Base-by-base conservation (phyloP, 176 grass and related monocot species). In the Eleusine indica region DNA sequence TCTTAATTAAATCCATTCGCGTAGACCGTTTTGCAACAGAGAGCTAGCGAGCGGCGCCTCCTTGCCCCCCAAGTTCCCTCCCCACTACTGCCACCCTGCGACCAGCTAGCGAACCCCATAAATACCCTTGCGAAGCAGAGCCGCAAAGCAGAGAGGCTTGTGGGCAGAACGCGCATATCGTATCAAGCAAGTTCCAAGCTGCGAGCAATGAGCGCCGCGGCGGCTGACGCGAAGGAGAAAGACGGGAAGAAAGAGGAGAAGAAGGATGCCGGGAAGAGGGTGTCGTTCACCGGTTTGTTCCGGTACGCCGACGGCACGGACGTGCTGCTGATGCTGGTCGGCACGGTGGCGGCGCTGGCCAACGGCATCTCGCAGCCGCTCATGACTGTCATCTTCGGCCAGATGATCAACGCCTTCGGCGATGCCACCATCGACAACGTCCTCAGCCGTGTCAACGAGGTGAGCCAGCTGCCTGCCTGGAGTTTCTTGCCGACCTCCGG, bases 351-450 rank as follows among this genome's bases (percentile, higher is more conserved):
- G 69, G 52, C 90, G 79, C 4, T 88, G 30, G 90, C 74, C 74
- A 92, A 92, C 86, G 90, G 90, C 61, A 49, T 92, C 7, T 71
- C 86, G 79, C 90, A 92, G 86, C 90, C 90, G 83, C 74, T 83
- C 68, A 88, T 92, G 90, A 83, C 86, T 1, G 38, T 92, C 79
- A 83, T 92, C 86, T 92, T 92, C 82, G 86, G 90, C 82, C 74
- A 92, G 74, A 61, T 82, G 51, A 82, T 83, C 86, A 58, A 92
- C 86, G 90, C 83, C 74, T 92, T 92, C 79, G 90, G 90, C 74
- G 79, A 12, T 8, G 79, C 82, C 79, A 70, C 56, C 83, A 2
- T 0, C 22, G 67, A 12, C 83, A 43, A 4, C 82, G 73, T 92
- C 78, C 83, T 92, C 78, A 3, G 2, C 61, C 90, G 83, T 74